Base-by-base conservation (phyloP, 2,329 filamentous ascomycete genomes). In the Scortechinia acanthostroma region DNA sequence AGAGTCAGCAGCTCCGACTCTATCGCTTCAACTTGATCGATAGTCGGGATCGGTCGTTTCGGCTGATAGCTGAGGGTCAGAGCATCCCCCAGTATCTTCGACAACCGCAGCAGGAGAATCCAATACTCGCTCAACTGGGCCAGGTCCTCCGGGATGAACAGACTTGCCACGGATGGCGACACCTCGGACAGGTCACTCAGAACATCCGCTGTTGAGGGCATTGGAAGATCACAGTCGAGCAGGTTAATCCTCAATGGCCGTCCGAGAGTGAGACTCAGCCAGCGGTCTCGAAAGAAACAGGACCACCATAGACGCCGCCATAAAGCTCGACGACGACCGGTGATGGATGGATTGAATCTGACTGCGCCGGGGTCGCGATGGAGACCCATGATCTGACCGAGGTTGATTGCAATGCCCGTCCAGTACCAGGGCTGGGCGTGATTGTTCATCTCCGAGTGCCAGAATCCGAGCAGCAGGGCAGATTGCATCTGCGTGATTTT, bases 241-340 rank as follows among this genome's bases (percentile, higher is more conserved):
- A 58, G 52, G 46, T 63, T 51, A 37, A 65, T 64, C 4, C 66
- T 58, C 49, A 67, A 51, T 21, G 65, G 66, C 33, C 66, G 57
- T 1, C 65, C 65, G 46, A 65, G 50, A 0, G 56, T 61, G 4
- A 66, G 54, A 28, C 62, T 58, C 16, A 67, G 50, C 65, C 64
- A 68, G 3, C 61, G 56, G 50, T 69, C 65, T 25, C 66, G 58
- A 30, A 60, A 58, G 43, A 66, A 57, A 45, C 59, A 65, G 28
- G 55, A 61, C 63, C 63, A 65, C 65, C 64, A 68, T 17, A 68
- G 55, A 10, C 62, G 60, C 20, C 62, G 57, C 61, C 63, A 65
- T 6, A 66, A 47, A 44, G 55, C 22, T 49, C 51, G 43, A 33
- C 47, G 46, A 17, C 46, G 42, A 20, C 46, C 40, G 23, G 46